Base-by-base conservation (phyloP, 768 basidiomycete genomes). In the Agaricus subrufescens region DNA sequence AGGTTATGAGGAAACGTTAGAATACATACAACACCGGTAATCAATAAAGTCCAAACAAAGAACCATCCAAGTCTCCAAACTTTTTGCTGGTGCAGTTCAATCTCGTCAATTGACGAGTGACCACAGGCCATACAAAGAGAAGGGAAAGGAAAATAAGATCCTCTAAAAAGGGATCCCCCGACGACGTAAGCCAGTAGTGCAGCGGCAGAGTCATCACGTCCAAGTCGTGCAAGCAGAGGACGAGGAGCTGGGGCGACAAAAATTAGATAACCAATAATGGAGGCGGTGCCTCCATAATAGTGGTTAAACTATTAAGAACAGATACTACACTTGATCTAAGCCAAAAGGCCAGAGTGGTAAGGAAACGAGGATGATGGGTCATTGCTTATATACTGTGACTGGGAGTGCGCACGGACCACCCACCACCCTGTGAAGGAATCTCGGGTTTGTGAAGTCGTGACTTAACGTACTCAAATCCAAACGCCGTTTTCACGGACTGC, bases 281-380 rank as follows among this genome's bases (percentile, higher is more conserved):
- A 70, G 73, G 73, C 77, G 68, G 73, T 79, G 77, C 73, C 75
- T 68, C 72, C 75, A 78, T 77, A 79, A 79, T 79, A 79, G 78
- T 76, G 76, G 77, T 85, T 84, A 84, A 83, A 84, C 82, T 84
- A 83, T 84, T 84, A 87, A 90, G 87, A 89, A 90, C 89, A 91
- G 88, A 90, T 91, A 91, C 89, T 90, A 91, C 89, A 91, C 89
- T 90, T 90, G 88, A 90, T 91, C 89, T 89, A 90, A 91, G 89
- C 89, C 88, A 90, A 89, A 87, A 89, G 87, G 86, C 87, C 87
- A 88, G 87, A 89, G 87, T 87, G 87, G 86, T 87, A 77, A 85
- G 57, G 78, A 75, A 60, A 63, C 58, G 39, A 19, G 3, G n/a
- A 50, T 47, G 50, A 7, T 25, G 54, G 2, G 1, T 0, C 3